phyloP scores from a whole-genome alignment of 2,329 filamentous ascomycete species.

The Sporothrix brasiliensis region DNA sequence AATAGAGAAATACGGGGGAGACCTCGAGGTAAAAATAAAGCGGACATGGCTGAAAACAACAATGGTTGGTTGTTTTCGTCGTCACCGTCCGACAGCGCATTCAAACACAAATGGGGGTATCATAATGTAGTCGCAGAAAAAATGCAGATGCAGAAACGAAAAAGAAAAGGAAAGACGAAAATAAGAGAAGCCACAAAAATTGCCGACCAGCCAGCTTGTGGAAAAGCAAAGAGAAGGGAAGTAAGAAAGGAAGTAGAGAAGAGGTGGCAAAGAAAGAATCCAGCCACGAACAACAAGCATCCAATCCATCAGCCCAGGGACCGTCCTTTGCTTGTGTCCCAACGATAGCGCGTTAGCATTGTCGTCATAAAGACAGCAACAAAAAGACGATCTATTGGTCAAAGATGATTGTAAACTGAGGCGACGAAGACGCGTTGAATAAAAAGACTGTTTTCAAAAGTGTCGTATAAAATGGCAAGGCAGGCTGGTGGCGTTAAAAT shows the following conservation, averaged over 20 bases:
- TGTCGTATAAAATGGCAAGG: conserved; percentile 20
- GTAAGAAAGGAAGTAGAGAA: neutral
- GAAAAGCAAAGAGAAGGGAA: conserved; percentile 9
- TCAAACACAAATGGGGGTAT: conserved; percentile 59
- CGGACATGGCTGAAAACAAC: conserved; percentile 14
- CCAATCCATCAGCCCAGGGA: neutral
- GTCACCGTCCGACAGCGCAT: conserved; percentile 51
- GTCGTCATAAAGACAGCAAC: conserved; percentile 37
- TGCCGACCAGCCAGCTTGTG: conserved; percentile 30
- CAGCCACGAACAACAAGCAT: conserved; percentile 8
- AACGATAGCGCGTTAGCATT: conserved; percentile 50
- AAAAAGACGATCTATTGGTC: neutral
- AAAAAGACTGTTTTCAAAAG: neutral
- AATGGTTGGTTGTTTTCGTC: conserved; percentile 29
- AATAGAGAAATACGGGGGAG: neutral
- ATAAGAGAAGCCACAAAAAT: conserved; percentile 34
- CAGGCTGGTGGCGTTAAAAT: conserved; percentile 27
- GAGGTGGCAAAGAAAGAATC: neutral
- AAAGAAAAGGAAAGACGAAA: conserved; percentile 34
- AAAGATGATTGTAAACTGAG: neutral
- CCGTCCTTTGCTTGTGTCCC: conserved; percentile 10
- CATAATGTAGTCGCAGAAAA: conserved; percentile 47
- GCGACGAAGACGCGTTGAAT: neutral
- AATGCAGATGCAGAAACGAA: conserved; percentile 37
- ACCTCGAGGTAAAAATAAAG: conserved; percentile 10